Conservation (phyloP, 1,139 yeast species). For the Kurtzmaniella natalensis region DNA sequence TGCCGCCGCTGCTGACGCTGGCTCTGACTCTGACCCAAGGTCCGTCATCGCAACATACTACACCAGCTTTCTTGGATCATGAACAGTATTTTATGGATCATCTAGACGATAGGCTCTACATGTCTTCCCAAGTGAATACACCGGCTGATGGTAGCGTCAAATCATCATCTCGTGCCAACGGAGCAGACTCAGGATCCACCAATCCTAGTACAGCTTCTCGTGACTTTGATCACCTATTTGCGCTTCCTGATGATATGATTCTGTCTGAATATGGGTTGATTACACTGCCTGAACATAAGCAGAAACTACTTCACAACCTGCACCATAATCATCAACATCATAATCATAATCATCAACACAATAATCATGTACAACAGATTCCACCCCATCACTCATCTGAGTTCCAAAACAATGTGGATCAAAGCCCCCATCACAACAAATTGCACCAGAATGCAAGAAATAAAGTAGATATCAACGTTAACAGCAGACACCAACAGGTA, state of each 20-base stretch:
- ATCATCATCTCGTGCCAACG: conserved; percentile 18
- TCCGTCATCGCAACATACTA: background rate
- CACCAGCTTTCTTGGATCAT: conserved; percentile 13
- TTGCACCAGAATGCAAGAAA: no score
- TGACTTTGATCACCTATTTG: background rate
- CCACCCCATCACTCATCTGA: no score
- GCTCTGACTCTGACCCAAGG: conserved; percentile 3
- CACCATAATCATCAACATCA: no score
- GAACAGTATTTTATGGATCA: conserved; percentile 25
- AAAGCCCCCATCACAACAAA: no score
- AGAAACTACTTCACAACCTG: no score
- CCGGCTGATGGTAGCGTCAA: conserved; percentile 7
- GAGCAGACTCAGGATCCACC: background rate
- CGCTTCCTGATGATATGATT: background rate
- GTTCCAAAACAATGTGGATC: no score
- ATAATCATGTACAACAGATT: no score
- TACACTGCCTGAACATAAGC: no score
- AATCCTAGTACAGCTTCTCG: background rate
- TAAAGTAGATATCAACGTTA: no score
- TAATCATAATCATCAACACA: background rate
- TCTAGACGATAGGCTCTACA: conserved; percentile 22
- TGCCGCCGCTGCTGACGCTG: conserved; percentile 1
- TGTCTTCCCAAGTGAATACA: conserved; percentile 10
- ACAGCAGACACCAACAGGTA: background rate
- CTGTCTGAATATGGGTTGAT: background rate